These are phyloP conservation scores for Gentiana dahurica DNA, from an alignment of 257 asterid genomes.

Conservation along the genomic window DNA sequence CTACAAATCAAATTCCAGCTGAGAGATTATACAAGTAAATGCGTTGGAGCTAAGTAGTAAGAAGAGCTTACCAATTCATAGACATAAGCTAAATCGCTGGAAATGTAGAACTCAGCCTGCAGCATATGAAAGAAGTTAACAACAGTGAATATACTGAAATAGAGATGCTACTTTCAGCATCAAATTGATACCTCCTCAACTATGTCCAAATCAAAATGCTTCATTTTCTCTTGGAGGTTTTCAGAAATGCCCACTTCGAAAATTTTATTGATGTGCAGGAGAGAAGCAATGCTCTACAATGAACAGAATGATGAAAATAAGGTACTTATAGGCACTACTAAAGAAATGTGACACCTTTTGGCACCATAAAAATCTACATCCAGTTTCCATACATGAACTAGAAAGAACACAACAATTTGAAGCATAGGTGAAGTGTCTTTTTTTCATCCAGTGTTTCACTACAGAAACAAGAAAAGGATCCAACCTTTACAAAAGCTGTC, in stretches of 20 bases:
- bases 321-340: conserved; percentile 1
- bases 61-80: conserved; percentile 64
- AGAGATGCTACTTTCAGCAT: neutral
- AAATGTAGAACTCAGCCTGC: conserved; percentile 68
- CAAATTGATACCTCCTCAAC: conserved; percentile 48
- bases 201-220: conserved; percentile 59
- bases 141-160: neutral
- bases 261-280: conserved; percentile 83
- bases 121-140: conserved; percentile 11
- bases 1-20: too few relatives aligned
- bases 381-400: neutral
- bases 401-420: neutral
- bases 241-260: conserved; percentile 88
- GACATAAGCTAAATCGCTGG: conserved; percentile 68
- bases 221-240: conserved; percentile 58
- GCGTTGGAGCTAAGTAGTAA: too few relatives aligned
- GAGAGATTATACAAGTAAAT: too few relatives aligned
- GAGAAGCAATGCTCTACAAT: conserved; percentile 66
- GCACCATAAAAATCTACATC: conserved; percentile 4
- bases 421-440: neutral
- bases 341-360: neutral
- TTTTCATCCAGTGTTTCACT: neutral
- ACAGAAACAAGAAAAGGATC: neutral
- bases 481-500: conserved; percentile 92
- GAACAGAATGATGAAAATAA: conserved; percentile 9